Conservation (phyloP, 2,329 filamentous ascomycete species). For the Hymenoscyphus occultus region DNA sequence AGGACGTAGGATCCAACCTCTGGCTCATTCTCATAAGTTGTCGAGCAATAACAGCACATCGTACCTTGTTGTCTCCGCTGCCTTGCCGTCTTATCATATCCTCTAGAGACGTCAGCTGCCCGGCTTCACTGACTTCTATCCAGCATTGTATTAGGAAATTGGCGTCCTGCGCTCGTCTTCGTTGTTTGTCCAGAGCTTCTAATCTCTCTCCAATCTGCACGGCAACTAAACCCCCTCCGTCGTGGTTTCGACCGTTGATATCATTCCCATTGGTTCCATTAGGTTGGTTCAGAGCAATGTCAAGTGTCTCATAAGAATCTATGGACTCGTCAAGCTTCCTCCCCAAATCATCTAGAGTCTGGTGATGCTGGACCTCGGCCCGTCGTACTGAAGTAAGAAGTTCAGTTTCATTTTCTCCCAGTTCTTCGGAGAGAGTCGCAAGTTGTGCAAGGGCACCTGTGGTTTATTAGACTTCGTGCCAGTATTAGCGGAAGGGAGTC, state of each 20-base stretch:
- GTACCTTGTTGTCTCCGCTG: constrained; percentile 86
- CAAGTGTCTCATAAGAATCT: constrained; percentile 84
- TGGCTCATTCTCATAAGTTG: constrained; percentile 94
- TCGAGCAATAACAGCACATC: constrained; percentile 88
- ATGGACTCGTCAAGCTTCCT: constrained; percentile 90
- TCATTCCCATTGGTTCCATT: constrained; percentile 47
- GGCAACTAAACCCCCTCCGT: constrained; percentile 77
- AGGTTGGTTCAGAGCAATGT: constrained; percentile 72
- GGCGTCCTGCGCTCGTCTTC: constrained; percentile 84
- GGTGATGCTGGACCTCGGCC: constrained; percentile 87
- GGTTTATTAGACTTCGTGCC: constrained; percentile 29
- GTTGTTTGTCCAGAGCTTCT: constrained; percentile 90
- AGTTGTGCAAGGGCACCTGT: constrained; percentile 65
- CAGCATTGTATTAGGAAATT: constrained; percentile 96
- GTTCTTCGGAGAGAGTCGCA: constrained; percentile 71
- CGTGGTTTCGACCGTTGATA: constrained; percentile 44
- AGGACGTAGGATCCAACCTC: constrained; percentile 75
- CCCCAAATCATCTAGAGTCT: constrained; percentile 83
- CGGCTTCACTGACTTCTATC: constrained; percentile 89
- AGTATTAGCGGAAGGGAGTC: not conserved
- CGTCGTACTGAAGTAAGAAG: constrained; percentile 84
- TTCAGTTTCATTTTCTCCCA: constrained; percentile 88
- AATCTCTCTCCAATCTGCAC: constrained; percentile 92
- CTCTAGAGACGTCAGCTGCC: constrained; percentile 81
- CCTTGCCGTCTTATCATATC: constrained; percentile 77